Evolutionary conservation across 345 rosid genomes (phyloP), one percentile per base, ranked within the genome.

Genomic region (Gossypium ekmanianum): DNA sequence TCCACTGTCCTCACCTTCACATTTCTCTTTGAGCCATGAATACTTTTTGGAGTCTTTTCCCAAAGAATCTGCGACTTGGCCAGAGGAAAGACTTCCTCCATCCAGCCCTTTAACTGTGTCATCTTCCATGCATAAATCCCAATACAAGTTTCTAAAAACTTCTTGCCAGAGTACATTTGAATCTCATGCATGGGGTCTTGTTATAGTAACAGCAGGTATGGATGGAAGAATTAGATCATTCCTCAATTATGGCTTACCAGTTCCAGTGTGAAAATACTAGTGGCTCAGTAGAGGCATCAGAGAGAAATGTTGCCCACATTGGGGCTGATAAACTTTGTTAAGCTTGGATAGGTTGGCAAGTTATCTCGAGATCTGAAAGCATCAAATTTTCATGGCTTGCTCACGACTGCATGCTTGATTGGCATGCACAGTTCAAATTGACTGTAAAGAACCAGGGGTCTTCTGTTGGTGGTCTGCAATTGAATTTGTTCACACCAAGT

Each of bases 31-130:
- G 63, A 85, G 89, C 75, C 85, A 82, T 9, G 96, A 91, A 56
- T 89, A 87, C 76, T 77, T 83, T 76, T 72, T 87, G 39, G 97
- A 88, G 72, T 84, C 91, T 57, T 91, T 85, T 74, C 92, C 98
- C 3, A 93, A 90, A 77, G 91, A 97, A 48, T 84, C 96, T 0
- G 99, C 98, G 0, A 95, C 99, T 22, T 95, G 98, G 98, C 99
- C 99, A 0, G 99, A 95, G 79, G 99, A 95, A 84, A 88, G 85
- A 84, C 96, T 95, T 68, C 91, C 88, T 27, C 8, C 79, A 43
- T 84, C 91, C 0, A 84, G 82, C 74, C 77, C 87, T 9, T 68
- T 52, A 58, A 76, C 86, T 50, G 65, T 82, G 8, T 82, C 91
- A 41, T 77, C 85, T 52, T 66, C 86, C 1, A 81, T 93, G 79